Base-by-base conservation (phyloP, 139 green algal genomes). In the Deuterostichococcus epilithicus region DNA sequence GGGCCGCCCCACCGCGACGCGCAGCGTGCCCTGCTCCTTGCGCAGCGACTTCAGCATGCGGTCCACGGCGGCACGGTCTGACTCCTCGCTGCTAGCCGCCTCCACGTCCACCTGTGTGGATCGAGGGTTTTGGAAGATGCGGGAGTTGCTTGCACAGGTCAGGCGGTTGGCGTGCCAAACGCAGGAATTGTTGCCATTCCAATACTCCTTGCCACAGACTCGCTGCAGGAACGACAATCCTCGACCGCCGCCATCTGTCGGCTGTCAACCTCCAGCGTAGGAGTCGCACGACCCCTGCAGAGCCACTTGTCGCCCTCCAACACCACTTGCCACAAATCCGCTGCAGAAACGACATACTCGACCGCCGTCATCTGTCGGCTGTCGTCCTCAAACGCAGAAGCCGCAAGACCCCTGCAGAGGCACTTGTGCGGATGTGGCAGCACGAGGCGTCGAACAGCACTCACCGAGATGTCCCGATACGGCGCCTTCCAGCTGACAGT, bases 401-500 rank as follows among this genome's bases (percentile, higher is more conserved):
- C 8, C 26, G 39, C 44, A 70, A 10, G 34, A 44, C 28, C 3
- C 33, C 68, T 15, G 10, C 36, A 52, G 15, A 44, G 10, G 18
- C 37, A 69, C 20, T 35, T 18, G 28, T 33, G 6, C 39, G 38
- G 42, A 18, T 30, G 69, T 32, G 6, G 8, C 3, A 25, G 8
- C 36, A n/a, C 3, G 44, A 28, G 30, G 6, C 13, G 79, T 32
- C 44, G 71, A 5, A 3, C 33, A 44, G 59, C 28, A 22, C 70
- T 68, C 70, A 95, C 87, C 65, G 83, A 68, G 8, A 93, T 70
- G 23, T 89, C 82, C 18, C 81, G 76, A 85, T 94, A 93, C 23
- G 87, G 82, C 5, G 37, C 75, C 60, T 77, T 87, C 91, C 91
- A 94, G 10, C 36, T 38, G 6, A 92, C 28, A 2, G 74, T 52